These are phyloP conservation scores for Hyphodiscus hymeniophilus DNA, from an alignment of 495 filamentous ascomycete species.

Conservation along the genomic window DNA sequence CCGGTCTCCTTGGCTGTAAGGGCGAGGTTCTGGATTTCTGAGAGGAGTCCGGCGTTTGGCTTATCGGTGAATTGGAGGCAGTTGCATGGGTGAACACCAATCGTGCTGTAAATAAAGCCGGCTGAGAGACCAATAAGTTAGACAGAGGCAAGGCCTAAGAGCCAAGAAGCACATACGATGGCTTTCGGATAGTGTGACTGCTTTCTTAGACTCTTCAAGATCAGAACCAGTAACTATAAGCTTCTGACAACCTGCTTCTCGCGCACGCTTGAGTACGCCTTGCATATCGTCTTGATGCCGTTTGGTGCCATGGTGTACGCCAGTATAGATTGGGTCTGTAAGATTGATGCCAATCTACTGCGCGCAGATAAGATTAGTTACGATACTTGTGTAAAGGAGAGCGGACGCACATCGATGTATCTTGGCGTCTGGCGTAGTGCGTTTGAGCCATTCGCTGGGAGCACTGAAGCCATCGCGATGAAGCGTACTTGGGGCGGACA, in stretches of 20 bases:
- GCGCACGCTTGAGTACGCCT: constrained; percentile 66
- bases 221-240: constrained; percentile 93
- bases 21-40: constrained; percentile 52
- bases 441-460: too few relatives aligned
- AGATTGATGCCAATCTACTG: constrained; percentile 83
- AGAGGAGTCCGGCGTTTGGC: constrained; percentile 46
- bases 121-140: constrained; percentile 37
- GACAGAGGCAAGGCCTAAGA: background rate
- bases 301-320: constrained; percentile 74
- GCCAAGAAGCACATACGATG: constrained; percentile 48
- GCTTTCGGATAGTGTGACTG: constrained; percentile 61
- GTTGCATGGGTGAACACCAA: constrained; percentile 89
- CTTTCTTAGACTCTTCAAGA: constrained; percentile 65
- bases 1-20: constrained; percentile 35
- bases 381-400: background rate
- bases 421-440: too few relatives aligned
- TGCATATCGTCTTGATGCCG: constrained; percentile 72
- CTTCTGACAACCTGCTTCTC: constrained; percentile 70
- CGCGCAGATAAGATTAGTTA: background rate
- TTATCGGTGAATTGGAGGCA: constrained; percentile 56
- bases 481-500: too few relatives aligned
- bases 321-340: constrained; percentile 77
- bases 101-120: constrained; percentile 74
- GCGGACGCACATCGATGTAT: background rate
- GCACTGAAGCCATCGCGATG: too few relatives aligned